Conservation (phyloP, 768 basidiomycete species). For the Auriculariales sp. region DNA sequence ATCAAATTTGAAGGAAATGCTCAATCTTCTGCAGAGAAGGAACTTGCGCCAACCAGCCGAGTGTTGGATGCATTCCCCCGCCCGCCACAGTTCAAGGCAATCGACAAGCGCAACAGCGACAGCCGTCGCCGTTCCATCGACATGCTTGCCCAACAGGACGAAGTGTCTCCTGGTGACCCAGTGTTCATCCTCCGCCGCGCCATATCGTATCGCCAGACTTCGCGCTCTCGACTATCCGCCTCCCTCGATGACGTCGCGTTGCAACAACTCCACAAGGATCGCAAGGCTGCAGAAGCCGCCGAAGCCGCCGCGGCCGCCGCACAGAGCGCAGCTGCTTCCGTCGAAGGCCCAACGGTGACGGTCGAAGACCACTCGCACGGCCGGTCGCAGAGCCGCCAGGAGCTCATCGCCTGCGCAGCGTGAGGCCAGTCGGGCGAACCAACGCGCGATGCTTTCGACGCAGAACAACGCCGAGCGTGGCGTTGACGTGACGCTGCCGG, state of each 20-base stretch:
- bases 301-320: slow-evolving; percentile 16
- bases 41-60: slow-evolving; percentile 66
- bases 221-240: slow-evolving; percentile 56
- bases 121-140: slow-evolving; percentile 82
- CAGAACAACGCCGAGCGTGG: slow-evolving; percentile 77
- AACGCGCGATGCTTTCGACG: slow-evolving; percentile 70
- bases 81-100: slow-evolving; percentile 55
- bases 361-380: slow-evolving; percentile 24
- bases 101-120: slow-evolving; percentile 43
- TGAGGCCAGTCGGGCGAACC: slow-evolving; percentile 71
- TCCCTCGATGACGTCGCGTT: slow-evolving; percentile 77
- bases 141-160: slow-evolving; percentile 54
- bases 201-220: slow-evolving; percentile 50
- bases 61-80: slow-evolving; percentile 70
- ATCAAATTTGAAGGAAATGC: slow-evolving; percentile 5
- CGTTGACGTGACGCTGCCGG: slow-evolving; percentile 76
- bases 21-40: slow-evolving; percentile 43
- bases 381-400: slow-evolving; percentile 46
- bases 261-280: slow-evolving; percentile 51
- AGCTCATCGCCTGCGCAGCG: slow-evolving; percentile 91
- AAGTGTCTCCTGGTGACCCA: slow-evolving; percentile 73
- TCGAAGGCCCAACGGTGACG: slow-evolving; percentile 15
- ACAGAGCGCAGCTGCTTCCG: slow-evolving; percentile 39
- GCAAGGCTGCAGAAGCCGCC: slow-evolving; percentile 50
- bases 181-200: slow-evolving; percentile 81